These are phyloP conservation scores for Helotiales sp. DNA, from an alignment of 2,329 filamentous ascomycete genomes.

Conservation along the genomic window DNA sequence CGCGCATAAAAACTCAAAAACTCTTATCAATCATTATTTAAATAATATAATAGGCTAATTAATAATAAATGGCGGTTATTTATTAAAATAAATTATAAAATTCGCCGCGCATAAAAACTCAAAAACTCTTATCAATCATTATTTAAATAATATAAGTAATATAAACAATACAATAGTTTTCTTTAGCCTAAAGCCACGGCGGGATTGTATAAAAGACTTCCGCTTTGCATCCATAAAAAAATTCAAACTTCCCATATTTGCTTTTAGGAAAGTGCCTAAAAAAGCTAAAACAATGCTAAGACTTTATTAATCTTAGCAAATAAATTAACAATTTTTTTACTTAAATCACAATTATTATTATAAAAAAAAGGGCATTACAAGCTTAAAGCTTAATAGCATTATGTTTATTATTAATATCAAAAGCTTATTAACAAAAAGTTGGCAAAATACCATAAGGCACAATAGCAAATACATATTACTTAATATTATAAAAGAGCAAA, in stretches of 20 bases:
- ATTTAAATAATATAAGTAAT: no score
- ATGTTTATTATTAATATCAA: conserved; percentile 19
- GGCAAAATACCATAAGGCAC: conserved; percentile 8
- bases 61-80: conserved; percentile 17
- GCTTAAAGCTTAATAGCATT: conserved; percentile 14
- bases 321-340: not conserved
- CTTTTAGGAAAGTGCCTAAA: conserved; percentile 19
- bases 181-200: no score
- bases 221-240: conserved; percentile 21
- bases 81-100: conserved; percentile 17
- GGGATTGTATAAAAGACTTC: conserved; percentile 25
- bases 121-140: no score
- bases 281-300: no score
- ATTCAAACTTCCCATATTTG: conserved; percentile 19
- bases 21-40: conserved; percentile 22
- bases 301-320: not conserved
- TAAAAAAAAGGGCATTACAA: conserved; percentile 11
- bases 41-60: conserved; percentile 29
- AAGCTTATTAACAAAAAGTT: conserved; percentile 23
- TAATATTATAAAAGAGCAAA: no score
- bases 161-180: no score
- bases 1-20: no score
- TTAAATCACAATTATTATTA: not conserved
- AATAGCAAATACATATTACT: not conserved
- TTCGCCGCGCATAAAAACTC: no score